A percentile compares a stretch with the other conserved stretches of the same genome.
Conservation (phyloP, 768 basidiomycete genomes). For the Russula ochroleuca region DNA sequence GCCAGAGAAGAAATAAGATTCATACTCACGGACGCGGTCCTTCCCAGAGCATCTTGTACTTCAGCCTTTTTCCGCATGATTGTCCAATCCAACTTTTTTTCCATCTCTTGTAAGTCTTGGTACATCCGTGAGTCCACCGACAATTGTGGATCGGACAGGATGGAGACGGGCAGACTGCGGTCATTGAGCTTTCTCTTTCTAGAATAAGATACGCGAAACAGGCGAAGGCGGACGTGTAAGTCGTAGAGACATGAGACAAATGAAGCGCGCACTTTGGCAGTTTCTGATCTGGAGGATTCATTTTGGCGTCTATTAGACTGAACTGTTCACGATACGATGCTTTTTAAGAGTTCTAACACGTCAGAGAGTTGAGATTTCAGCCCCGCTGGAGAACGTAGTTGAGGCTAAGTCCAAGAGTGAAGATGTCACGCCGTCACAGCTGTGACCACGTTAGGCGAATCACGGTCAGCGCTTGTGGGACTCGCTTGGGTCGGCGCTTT, state of each 20-base stretch:
- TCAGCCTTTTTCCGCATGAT: slow-evolving; percentile 87
- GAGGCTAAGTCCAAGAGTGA: not conserved
- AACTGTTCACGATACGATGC: not conserved
- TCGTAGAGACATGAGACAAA: not conserved
- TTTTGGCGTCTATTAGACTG: not conserved
- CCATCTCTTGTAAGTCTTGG: slow-evolving; percentile 79
- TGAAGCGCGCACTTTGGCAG: slow-evolving; percentile 34
- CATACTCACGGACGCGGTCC: slow-evolving; percentile 59
- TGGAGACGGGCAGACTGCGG: slow-evolving; percentile 70
- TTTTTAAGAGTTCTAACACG: not conserved
- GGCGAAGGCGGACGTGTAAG: slow-evolving; percentile 8
- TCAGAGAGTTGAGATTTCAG: not conserved
- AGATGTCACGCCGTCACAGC: slow-evolving; percentile 8
- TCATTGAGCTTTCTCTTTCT: slow-evolving; percentile 79
- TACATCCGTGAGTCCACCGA: slow-evolving; percentile 84
- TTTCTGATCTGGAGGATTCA: slow-evolving; percentile 33
- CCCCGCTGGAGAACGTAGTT: too few relatives aligned
- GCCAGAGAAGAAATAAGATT: not conserved
- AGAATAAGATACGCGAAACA: slow-evolving; percentile 1
- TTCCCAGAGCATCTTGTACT: slow-evolving; percentile 81
- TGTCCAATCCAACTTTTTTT: slow-evolving; percentile 92
- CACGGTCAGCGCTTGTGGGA: not conserved
- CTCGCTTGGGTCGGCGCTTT: not conserved
- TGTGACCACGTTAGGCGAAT: not conserved
- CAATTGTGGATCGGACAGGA: slow-evolving; percentile 70